These are phyloP conservation scores for Erythrobasidium yunnanense DNA, from an alignment of 768 basidiomycete species.

Conservation along the genomic window DNA sequence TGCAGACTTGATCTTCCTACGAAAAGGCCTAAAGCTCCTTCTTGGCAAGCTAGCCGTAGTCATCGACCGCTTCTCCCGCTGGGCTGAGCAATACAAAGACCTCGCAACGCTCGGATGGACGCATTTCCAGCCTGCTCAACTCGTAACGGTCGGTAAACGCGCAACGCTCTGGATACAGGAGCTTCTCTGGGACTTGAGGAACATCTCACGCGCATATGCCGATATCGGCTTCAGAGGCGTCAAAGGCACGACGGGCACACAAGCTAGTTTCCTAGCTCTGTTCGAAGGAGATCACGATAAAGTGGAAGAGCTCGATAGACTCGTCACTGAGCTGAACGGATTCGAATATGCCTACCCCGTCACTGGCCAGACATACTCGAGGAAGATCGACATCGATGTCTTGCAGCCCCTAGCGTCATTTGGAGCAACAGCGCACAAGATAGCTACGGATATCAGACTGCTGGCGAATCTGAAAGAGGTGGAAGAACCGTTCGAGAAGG, in stretches of 20 bases:
- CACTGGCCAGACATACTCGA: conserved; percentile 95
- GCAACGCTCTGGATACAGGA: conserved; percentile 98
- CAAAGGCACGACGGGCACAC: conserved; percentile 98
- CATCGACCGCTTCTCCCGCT: conserved; percentile 73
- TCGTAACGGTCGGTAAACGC: conserved; percentile 95
- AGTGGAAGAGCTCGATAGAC: conserved; percentile 76
- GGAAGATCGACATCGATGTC: conserved; percentile 92
- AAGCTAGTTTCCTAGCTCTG: conserved; percentile 84
- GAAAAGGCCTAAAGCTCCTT: conserved; percentile 69
- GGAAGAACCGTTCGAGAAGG: conserved; percentile 97
- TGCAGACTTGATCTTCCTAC: conserved; percentile 94
- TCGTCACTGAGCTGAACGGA: conserved; percentile 80
- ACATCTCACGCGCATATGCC: conserved; percentile 74
- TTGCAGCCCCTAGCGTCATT: conserved; percentile 73
- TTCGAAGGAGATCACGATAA: conserved; percentile 94
- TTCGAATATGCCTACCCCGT: conserved; percentile 94
- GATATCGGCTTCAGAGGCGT: conserved; percentile 96
- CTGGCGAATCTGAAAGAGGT: conserved; percentile 96
- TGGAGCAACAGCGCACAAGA: conserved; percentile 94
- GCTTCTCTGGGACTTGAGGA: conserved; percentile 88
- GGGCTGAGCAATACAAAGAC: conserved; percentile 72
- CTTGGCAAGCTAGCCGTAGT: conserved; percentile 78
- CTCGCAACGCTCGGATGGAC: conserved; percentile 94
- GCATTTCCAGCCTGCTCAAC: conserved; percentile 96
- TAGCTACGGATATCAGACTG: conserved; percentile 86